phyloP scores from a whole-genome alignment of 306 rosid genomes.

The Amphicarpaea edgeworthii region DNA sequence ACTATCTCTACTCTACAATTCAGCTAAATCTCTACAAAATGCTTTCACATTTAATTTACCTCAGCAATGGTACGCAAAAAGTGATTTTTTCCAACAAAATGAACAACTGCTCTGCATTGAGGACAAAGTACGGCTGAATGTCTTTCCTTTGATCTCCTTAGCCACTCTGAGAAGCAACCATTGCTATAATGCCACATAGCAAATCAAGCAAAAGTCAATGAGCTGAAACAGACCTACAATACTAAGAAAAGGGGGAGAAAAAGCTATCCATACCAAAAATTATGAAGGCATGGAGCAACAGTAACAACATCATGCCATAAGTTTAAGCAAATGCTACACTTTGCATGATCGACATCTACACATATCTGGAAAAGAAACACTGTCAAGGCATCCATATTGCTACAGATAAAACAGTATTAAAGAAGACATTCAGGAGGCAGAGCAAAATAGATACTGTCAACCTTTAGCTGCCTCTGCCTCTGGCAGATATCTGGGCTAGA shows the following conservation, averaged over 20 bases:
- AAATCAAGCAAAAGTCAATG: constrained; percentile 44
- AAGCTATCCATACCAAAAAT: constrained; percentile 73
- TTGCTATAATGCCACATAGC: constrained; percentile 63
- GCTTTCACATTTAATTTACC: constrained; percentile 51
- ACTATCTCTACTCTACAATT: constrained; percentile 14
- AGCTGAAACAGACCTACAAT: constrained; percentile 34
- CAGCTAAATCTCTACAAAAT: constrained; percentile 22
- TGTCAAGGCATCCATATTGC: constrained; percentile 39
- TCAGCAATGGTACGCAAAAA: constrained; percentile 73
- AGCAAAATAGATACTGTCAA: constrained; percentile 34
- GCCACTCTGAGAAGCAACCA: constrained; percentile 98
- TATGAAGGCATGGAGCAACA: constrained; percentile 91
- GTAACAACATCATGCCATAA: constrained; percentile 95
- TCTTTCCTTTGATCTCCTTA: constrained; percentile 75
- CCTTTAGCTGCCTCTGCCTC: constrained; percentile 66
- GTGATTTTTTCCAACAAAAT: constrained; percentile 90
- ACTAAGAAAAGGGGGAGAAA: constrained; percentile 4
- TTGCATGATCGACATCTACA: constrained; percentile 80
- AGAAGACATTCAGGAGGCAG: constrained; percentile 21
- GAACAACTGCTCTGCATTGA: constrained; percentile 89
- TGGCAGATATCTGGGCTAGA: constrained; percentile 60
- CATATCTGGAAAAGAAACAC: constrained; percentile 64
- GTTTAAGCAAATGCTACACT: constrained; percentile 93
- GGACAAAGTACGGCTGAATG: constrained; percentile 84
- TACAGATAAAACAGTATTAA: constrained; percentile 20